Evolutionary conservation across 768 basidiomycete species (phyloP), one percentile per base, ranked within the genome.

Genomic region (Porpolomopsis calyptriformis): DNA sequence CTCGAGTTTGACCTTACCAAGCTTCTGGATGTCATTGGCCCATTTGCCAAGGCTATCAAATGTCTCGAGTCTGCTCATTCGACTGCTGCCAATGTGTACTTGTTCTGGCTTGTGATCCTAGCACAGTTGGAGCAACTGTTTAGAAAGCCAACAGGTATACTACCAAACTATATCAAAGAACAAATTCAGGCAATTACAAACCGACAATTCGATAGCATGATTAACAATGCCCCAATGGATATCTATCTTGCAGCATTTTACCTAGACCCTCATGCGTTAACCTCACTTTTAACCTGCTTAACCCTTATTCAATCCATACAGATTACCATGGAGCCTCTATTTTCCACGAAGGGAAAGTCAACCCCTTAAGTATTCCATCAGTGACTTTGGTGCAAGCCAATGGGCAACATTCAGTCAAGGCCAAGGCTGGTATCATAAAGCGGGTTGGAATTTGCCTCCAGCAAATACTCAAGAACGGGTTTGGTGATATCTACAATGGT

Each of bases 211-310:
- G 23, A 47, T 20, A 48, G 63, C 23, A 58, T 63, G 36, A 62
- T 66, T 23, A 47, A 60, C n/a, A 38, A 53, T 31, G 54, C 57
- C 5, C 59, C 58, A 3, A 56, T 55, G 1, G 63, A 66, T 47
- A 49, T 55, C 31, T 58, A 66, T 49, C 42, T 64, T 3, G 26
- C 57, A 14, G 57, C 59, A 1, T 63, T 67, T 35, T 62, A 60
- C 48, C 54, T 68, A 4, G 51, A 67, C 55, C 64, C 64, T 9
- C 38, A 60, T 66, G 49, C 20, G 53, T 53, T 26, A 12, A 8
- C n/a, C 16, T n/a, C 16, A 16, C 11, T 24, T 12, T 29, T 20
- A 22, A 11, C 33, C 24, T 23, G 16, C 12, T 24, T 11, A 16
- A n/a, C 25, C 46, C 18, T 40, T 14, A 41, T 26, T 33, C 12